Evolutionary conservation across 192 early-diverging fungal species (phyloP).

Genomic region (Globomyces pollinis-pini): DNA sequence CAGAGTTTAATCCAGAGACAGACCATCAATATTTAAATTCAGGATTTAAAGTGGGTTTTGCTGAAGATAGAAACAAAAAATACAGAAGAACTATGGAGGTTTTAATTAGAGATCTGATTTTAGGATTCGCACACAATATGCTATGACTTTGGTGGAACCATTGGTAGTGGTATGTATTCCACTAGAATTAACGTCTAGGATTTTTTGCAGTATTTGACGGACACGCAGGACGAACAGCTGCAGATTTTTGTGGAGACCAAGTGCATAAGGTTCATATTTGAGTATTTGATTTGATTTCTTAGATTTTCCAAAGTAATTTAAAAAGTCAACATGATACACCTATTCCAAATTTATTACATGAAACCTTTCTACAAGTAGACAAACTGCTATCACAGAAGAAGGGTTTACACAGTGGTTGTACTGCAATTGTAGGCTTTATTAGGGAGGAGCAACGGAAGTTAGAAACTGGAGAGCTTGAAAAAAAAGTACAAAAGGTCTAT

Average conservation of each 20-base stretch:
- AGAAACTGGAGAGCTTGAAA: not conserved
- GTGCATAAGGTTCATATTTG: slow-evolving; percentile 67
- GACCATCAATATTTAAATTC: not conserved
- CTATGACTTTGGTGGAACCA: slow-evolving; percentile 72
- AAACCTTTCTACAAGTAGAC: slow-evolving; percentile 77
- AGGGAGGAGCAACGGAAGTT: slow-evolving; percentile 34
- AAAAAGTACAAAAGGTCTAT: no score
- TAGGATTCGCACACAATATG: slow-evolving; percentile 82
- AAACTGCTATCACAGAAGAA: slow-evolving; percentile 67
- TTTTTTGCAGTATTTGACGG: slow-evolving; percentile 97
- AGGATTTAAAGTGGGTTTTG: slow-evolving; percentile 63
- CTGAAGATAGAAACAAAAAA: slow-evolving; percentile 82
- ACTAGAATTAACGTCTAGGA: slow-evolving; percentile 23
- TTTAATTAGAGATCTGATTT: slow-evolving; percentile 2
- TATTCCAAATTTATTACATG: slow-evolving; percentile 75
- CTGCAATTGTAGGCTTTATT: slow-evolving; percentile 77
- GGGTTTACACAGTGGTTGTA: slow-evolving; percentile 82
- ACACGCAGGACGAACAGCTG: slow-evolving; percentile 90
- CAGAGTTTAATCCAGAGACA: not conserved
- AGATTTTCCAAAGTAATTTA: slow-evolving; percentile 60
- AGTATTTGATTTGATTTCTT: slow-evolving; percentile 21
- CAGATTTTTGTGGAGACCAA: slow-evolving; percentile 90
- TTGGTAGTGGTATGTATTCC: slow-evolving; percentile 53
- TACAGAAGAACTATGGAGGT: slow-evolving; percentile 94
- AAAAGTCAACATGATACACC: slow-evolving; percentile 42